Evolutionary conservation across 352 stramenopile species (phyloP).

Genomic region (Phytophthora pisi): DNA sequence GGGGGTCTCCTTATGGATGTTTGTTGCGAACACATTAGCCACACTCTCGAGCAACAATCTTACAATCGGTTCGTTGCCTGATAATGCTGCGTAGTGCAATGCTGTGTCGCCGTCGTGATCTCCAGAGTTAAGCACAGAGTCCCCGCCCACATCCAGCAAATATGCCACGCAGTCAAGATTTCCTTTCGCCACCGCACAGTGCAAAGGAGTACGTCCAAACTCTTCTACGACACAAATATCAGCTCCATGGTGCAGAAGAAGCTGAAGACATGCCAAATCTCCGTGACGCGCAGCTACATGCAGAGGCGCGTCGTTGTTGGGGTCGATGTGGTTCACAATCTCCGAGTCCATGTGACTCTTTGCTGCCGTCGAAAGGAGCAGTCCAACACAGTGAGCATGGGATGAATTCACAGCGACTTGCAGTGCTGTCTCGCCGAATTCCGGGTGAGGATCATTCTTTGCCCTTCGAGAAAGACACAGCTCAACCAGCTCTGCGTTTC

Average conservation of each 20-base stretch:
- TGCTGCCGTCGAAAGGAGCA: constrained; percentile 74
- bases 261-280: constrained; percentile 72
- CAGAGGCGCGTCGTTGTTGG: constrained; percentile 78
- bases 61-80: constrained; percentile 66
- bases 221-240: constrained; percentile 86
- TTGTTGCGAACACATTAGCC: constrained; percentile 66
- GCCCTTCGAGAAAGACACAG: constrained; percentile 75
- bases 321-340: constrained; percentile 89
- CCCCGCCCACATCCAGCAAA: constrained; percentile 81
- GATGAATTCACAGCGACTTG: constrained; percentile 75
- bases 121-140: constrained; percentile 80
- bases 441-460: constrained; percentile 87
- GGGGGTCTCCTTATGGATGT: constrained; percentile 65
- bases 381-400: constrained; percentile 60
- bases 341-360: constrained; percentile 88
- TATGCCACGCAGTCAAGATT: constrained; percentile 79
- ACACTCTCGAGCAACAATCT: constrained; percentile 80
- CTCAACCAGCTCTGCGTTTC: constrained; percentile 68
- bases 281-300: constrained; percentile 77
- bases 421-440: constrained; percentile 84
- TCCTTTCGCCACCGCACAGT: constrained; percentile 69
- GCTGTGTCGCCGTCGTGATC: constrained; percentile 80
- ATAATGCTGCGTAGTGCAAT: constrained; percentile 73
- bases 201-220: constrained; percentile 79
- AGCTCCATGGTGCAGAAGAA: constrained; percentile 78